Evolutionary conservation across 2,329 filamentous ascomycete genomes (phyloP).

Genomic region (Balansia obtecta): DNA sequence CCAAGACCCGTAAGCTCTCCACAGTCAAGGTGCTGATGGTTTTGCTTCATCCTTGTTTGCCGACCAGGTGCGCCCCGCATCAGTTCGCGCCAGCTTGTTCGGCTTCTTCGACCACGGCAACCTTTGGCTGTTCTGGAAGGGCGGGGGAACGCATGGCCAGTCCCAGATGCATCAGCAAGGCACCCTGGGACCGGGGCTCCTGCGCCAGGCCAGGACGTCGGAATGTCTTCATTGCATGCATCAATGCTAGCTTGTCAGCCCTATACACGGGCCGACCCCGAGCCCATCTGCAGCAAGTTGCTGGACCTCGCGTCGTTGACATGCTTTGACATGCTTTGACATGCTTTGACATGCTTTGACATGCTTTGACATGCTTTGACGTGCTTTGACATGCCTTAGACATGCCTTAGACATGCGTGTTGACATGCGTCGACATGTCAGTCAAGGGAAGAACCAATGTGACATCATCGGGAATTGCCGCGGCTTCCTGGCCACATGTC

Average conservation of each 20-base stretch:
- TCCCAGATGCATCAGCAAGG: background rate
- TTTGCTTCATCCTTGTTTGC: conserved; percentile 4
- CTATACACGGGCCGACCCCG: conserved; percentile 7
- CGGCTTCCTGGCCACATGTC: background rate
- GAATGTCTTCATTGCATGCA: conserved; percentile 7
- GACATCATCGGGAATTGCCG: background rate
- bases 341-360: too few relatives aligned
- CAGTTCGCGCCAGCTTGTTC: too few relatives aligned
- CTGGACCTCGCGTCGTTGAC: conserved; percentile 2
- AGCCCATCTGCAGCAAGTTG: conserved; percentile 4
- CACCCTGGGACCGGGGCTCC: conserved; percentile 5
- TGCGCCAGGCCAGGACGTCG: conserved; percentile 5
- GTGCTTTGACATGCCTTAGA: too few relatives aligned
- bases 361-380: too few relatives aligned
- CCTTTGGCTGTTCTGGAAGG: too few relatives aligned
- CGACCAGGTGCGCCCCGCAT: conserved; percentile 2
- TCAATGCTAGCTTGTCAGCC: conserved; percentile 5
- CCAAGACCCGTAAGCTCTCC: too few relatives aligned
- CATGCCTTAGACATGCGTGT: too few relatives aligned
- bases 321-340: too few relatives aligned
- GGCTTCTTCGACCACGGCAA: too few relatives aligned
- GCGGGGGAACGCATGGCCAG: conserved; percentile 2
- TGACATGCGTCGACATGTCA: conserved; percentile 3
- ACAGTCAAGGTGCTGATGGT: too few relatives aligned
- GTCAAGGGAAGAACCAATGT: conserved; percentile 1